Conservation (phyloP, 2,329 filamentous ascomycete species). For the Dothistroma pini region DNA sequence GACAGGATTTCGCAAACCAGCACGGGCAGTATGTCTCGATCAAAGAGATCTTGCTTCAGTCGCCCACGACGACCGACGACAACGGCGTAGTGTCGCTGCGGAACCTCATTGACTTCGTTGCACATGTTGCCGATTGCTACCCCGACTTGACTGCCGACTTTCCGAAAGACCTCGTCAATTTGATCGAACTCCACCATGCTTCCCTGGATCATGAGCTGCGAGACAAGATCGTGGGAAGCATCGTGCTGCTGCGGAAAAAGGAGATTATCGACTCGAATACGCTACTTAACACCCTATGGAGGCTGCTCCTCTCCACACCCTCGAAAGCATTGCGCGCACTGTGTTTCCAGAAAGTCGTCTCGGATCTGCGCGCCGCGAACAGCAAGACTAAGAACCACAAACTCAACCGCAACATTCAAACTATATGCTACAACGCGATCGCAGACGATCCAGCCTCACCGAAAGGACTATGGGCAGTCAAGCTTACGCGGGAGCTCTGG, state of each 20-base stretch:
- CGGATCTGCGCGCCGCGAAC: slow-evolving; percentile 84
- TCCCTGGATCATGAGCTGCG: slow-evolving; percentile 77
- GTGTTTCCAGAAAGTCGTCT: slow-evolving; percentile 86
- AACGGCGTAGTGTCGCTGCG: slow-evolving; percentile 79
- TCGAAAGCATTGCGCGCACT: slow-evolving; percentile 84
- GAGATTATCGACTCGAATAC: slow-evolving; percentile 82
- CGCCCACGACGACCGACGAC: slow-evolving; percentile 72
- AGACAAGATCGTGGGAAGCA: slow-evolving; percentile 89
- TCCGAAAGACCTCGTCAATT: slow-evolving; percentile 72
- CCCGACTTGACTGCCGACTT: slow-evolving; percentile 74
- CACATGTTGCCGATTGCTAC: slow-evolving; percentile 92
- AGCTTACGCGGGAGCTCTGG: slow-evolving; percentile 93
- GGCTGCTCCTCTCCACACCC: slow-evolving; percentile 84
- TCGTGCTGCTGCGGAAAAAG: slow-evolving; percentile 85
- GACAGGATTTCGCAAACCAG: slow-evolving; percentile 82
- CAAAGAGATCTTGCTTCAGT: slow-evolving; percentile 83
- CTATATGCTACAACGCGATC: slow-evolving; percentile 85
- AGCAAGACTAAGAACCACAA: slow-evolving; percentile 84
- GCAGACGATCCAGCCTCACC: slow-evolving; percentile 79
- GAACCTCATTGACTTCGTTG: slow-evolving; percentile 88
- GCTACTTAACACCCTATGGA: slow-evolving; percentile 88
- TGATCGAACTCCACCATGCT: slow-evolving; percentile 78
- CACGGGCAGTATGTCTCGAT: slow-evolving; percentile 90
- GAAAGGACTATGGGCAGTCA: slow-evolving; percentile 92
- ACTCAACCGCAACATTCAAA: slow-evolving; percentile 89